phyloP scores from a whole-genome alignment of 2,329 filamentous ascomycete species.

The Dichotomopilus funicola region DNA sequence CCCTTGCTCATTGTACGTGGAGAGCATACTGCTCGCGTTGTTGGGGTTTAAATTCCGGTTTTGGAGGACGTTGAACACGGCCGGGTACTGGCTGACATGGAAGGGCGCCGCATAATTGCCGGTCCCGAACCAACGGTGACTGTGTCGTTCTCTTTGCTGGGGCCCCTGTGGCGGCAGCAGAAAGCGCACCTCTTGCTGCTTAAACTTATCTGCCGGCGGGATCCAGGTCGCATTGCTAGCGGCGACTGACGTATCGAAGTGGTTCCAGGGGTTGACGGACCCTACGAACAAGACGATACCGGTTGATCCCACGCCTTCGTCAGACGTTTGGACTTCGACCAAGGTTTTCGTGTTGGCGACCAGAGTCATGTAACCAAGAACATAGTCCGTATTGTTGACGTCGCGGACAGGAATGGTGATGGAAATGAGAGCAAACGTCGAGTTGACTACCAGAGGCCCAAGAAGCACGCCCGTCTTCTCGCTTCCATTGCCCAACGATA shows the following conservation, averaged over 20 bases:
- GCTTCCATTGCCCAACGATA: slow-evolving; percentile 44
- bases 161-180: slow-evolving; percentile 49
- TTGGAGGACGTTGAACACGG: slow-evolving; percentile 55
- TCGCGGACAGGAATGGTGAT: slow-evolving; percentile 74
- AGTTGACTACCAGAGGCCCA: slow-evolving; percentile 68
- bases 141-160: slow-evolving; percentile 43
- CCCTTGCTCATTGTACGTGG: slow-evolving; percentile 66
- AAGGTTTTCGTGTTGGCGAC: slow-evolving; percentile 64
- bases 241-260: slow-evolving; percentile 42
- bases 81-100: slow-evolving; percentile 54
- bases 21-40: slow-evolving; percentile 62
- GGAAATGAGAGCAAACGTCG: slow-evolving; percentile 68
- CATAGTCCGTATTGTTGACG: slow-evolving; percentile 52
- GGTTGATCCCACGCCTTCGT: slow-evolving; percentile 63
- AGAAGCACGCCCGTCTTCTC: slow-evolving; percentile 58
- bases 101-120: slow-evolving; percentile 48
- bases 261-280: slow-evolving; percentile 59
- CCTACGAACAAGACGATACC: slow-evolving; percentile 67
- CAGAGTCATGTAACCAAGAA: slow-evolving; percentile 79
- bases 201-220: slow-evolving; percentile 34
- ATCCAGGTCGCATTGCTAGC: slow-evolving; percentile 43
- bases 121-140: slow-evolving; percentile 34
- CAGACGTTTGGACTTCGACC: slow-evolving; percentile 53
- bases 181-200: slow-evolving; percentile 46
- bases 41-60: slow-evolving; percentile 45